A percentile compares a stretch with the other conserved stretches of the same genome.
These are phyloP conservation scores for Magnolia officinalis DNA, from an alignment of 164 flowering plant species.

Conservation along the genomic window DNA sequence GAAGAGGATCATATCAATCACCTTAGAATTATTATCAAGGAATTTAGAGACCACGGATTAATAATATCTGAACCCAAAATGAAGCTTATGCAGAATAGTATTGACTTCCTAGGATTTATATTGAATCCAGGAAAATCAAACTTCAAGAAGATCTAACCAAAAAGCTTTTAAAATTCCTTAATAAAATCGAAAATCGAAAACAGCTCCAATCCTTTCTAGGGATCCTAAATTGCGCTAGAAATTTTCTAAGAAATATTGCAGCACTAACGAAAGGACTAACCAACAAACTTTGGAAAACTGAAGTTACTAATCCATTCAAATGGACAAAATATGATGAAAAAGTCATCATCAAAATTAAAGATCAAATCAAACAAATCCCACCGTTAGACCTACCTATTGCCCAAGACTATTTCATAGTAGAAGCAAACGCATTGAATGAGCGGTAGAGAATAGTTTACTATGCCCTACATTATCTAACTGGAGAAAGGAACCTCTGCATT, in stretches of 20 bases:
- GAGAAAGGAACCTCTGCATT: too few relatives aligned
- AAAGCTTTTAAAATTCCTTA: background rate
- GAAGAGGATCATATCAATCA: background rate
- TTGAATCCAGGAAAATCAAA: background rate
- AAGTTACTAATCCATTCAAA: background rate
- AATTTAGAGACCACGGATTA: background rate
- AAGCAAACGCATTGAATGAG: background rate
- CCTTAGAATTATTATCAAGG: background rate
- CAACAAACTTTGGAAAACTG: background rate
- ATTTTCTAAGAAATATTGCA: background rate
- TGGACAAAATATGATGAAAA: background rate
- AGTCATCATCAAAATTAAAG: fast-evolving
- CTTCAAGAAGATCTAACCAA: background rate
- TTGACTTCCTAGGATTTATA: background rate
- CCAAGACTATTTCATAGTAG: background rate
- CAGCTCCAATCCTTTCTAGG: background rate
- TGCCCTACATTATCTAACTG: too few relatives aligned
- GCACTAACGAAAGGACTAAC: background rate
- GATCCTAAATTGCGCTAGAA: background rate
- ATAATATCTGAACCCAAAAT: background rate
- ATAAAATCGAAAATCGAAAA: fast-evolving
- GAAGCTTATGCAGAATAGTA: background rate
- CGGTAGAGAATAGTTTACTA: too few relatives aligned
- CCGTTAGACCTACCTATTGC: background rate
- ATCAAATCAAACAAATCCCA: background rate